Evolutionary conservation across 2,329 filamentous ascomycete species (phyloP).

Genomic region (Sclerotinia spermophila): DNA sequence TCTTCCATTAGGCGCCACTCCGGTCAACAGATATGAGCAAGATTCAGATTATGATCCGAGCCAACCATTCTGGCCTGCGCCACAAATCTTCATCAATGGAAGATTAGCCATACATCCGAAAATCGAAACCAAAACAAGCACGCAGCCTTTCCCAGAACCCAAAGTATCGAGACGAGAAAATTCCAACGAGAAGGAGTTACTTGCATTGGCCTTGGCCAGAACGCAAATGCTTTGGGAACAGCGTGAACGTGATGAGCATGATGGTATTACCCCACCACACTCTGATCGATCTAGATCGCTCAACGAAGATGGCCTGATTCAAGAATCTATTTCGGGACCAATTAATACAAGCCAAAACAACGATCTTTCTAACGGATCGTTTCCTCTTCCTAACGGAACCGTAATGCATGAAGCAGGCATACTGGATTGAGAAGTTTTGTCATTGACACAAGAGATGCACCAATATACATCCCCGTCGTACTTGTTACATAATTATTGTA

Average conservation of each 20-base stretch:
- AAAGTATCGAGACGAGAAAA: slow-evolving; percentile 52
- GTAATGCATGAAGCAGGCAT: neutral
- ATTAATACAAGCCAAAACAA: neutral
- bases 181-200: slow-evolving; percentile 55
- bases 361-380: slow-evolving; percentile 5
- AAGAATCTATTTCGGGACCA: slow-evolving; percentile 5
- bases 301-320: slow-evolving; percentile 21
- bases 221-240: slow-evolving; percentile 51
- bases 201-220: slow-evolving; percentile 50
- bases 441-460: neutral
- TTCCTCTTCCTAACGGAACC: neutral
- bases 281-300: slow-evolving; percentile 34
- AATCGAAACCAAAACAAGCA: slow-evolving; percentile 45
- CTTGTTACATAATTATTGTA: slow-evolving; percentile 5
- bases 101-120: slow-evolving; percentile 42
- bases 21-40: slow-evolving; percentile 51
- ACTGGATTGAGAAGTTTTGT: neutral
- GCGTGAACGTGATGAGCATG: slow-evolving; percentile 41
- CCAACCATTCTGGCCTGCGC: slow-evolving; percentile 52
- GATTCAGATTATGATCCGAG: slow-evolving; percentile 54
- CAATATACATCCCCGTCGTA: neutral
- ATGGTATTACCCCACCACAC: slow-evolving; percentile 35
- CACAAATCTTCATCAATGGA: slow-evolving; percentile 58
- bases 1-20: slow-evolving; percentile 20
- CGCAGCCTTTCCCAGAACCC: slow-evolving; percentile 52